Evolutionary conservation across 495 filamentous ascomycete genomes (phyloP).

Genomic region (Neurospora hispaniola): DNA sequence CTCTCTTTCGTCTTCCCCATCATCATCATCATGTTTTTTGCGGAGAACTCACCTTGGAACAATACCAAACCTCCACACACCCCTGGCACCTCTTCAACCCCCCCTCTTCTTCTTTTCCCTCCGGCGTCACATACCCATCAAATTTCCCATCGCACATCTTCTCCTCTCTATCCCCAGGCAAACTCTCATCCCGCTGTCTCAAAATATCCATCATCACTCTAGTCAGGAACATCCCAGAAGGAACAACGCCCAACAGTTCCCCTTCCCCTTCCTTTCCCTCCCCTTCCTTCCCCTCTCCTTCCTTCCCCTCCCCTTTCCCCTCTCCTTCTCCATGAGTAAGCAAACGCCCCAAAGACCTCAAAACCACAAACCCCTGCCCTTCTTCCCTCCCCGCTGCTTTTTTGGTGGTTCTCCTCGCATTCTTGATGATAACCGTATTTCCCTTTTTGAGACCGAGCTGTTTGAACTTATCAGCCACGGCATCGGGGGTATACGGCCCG

Average conservation of each 20-base stretch:
- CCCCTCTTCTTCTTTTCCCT: slow-evolving; percentile 6
- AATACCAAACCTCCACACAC: slow-evolving; percentile 31
- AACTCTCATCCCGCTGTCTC: slow-evolving; percentile 4
- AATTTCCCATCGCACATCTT: slow-evolving; percentile 3
- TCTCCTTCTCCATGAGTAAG: neutral
- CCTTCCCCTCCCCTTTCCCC: too few relatives aligned
- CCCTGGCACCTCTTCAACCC: slow-evolving; percentile 30
- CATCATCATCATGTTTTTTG: too few relatives aligned
- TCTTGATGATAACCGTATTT: slow-evolving; percentile 22
- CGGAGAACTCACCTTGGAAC: slow-evolving; percentile 22
- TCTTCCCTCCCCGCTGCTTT: slow-evolving; percentile 11
- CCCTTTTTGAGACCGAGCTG: slow-evolving; percentile 22
- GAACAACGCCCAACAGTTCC: slow-evolving; percentile 19
- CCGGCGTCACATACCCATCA: neutral
- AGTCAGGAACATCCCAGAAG: slow-evolving; percentile 16
- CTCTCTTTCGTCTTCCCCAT: too few relatives aligned
- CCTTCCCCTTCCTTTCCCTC: neutral
- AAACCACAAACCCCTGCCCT: slow-evolving; percentile 24
- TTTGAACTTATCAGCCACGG: slow-evolving; percentile 8
- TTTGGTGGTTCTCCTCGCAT: slow-evolving; percentile 17
- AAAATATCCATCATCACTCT: slow-evolving; percentile 21
- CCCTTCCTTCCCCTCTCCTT: too few relatives aligned
- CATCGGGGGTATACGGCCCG: neutral
- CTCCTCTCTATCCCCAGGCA: slow-evolving; percentile 5
- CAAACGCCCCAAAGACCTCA: too few relatives aligned